Conservation (phyloP, 2,329 filamentous ascomycete species). For the Pestalotiopsis sp. region DNA sequence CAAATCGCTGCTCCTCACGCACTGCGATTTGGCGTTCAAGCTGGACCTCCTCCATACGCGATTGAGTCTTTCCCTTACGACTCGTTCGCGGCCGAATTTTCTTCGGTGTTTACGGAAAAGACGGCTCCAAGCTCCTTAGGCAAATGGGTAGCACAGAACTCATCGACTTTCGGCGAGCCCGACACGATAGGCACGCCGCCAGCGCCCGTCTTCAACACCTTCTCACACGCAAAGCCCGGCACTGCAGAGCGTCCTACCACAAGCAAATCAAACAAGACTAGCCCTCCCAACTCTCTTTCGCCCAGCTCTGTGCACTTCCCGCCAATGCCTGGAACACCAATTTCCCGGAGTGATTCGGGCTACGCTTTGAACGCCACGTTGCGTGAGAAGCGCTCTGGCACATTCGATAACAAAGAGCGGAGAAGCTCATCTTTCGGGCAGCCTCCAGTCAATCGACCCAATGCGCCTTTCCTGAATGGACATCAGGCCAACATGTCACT, state of each 20-base stretch:
- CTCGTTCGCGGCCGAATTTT: slow-evolving; percentile 84
- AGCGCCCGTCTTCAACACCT: slow-evolving; percentile 86
- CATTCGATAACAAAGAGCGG: slow-evolving; percentile 75
- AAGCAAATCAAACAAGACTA: slow-evolving; percentile 63
- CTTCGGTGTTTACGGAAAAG: slow-evolving; percentile 74
- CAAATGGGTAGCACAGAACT: slow-evolving; percentile 88
- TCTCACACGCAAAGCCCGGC: slow-evolving; percentile 74
- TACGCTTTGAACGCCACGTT: slow-evolving; percentile 84
- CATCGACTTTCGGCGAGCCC: slow-evolving; percentile 78
- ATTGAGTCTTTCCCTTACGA: slow-evolving; percentile 92
- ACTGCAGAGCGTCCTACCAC: slow-evolving; percentile 77
- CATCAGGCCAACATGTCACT: slow-evolving; percentile 62
- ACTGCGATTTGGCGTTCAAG: slow-evolving; percentile 79
- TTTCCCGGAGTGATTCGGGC: slow-evolving; percentile 90
- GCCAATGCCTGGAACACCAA: slow-evolving; percentile 71
- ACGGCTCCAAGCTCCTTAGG: slow-evolving; percentile 73
- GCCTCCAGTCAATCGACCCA: slow-evolving; percentile 69
- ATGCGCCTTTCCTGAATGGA: slow-evolving; percentile 71
- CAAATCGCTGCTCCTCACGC: slow-evolving; percentile 91
- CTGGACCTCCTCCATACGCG: slow-evolving; percentile 90
- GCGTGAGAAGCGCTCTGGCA: slow-evolving; percentile 90
- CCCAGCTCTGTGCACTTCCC: slow-evolving; percentile 80
- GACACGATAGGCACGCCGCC: slow-evolving; percentile 52
- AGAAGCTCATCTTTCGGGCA: slow-evolving; percentile 91
- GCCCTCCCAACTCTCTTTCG: slow-evolving; percentile 68